Evolutionary conservation across 495 filamentous ascomycete genomes (phyloP).

Genomic region (Podospora comata): DNA sequence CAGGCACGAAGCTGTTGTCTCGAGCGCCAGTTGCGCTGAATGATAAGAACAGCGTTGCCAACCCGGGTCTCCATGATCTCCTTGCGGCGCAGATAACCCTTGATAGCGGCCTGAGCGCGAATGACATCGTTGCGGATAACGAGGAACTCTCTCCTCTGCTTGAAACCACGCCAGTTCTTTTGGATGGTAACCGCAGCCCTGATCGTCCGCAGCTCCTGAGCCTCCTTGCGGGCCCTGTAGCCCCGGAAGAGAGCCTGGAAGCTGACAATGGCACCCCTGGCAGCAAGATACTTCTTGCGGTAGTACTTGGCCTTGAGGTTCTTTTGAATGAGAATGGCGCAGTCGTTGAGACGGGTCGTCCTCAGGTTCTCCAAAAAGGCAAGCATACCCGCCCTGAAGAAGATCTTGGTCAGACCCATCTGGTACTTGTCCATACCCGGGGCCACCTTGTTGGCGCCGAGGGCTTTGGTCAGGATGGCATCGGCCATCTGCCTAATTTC

Average conservation of each 20-base stretch:
- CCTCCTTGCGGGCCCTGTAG: slow-evolving; percentile 68
- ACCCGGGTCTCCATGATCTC: slow-evolving; percentile 89
- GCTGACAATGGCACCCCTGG: slow-evolving; percentile 71
- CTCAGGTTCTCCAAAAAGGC: slow-evolving; percentile 94
- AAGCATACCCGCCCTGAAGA: slow-evolving; percentile 98
- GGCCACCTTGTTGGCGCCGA: slow-evolving; percentile 64
- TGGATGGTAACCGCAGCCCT: slow-evolving; percentile 93
- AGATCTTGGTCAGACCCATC: slow-evolving; percentile 94
- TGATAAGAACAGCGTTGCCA: slow-evolving; percentile 85
- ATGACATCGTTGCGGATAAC: slow-evolving; percentile 77
- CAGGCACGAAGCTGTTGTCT: slow-evolving; percentile 74
- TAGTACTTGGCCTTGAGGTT: slow-evolving; percentile 95
- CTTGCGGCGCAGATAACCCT: slow-evolving; percentile 83
- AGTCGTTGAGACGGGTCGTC: slow-evolving; percentile 84
- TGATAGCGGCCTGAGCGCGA: slow-evolving; percentile 79
- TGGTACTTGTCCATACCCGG: slow-evolving; percentile 94
- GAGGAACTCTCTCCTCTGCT: slow-evolving; percentile 75
- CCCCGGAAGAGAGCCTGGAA: slow-evolving; percentile 75
- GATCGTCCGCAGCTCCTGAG: slow-evolving; percentile 74
- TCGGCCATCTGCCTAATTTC: slow-evolving; percentile 93
- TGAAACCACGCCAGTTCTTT: slow-evolving; percentile 87
- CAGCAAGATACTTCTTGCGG: slow-evolving; percentile 85
- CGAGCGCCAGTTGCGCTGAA: slow-evolving; percentile 86
- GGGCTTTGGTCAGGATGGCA: slow-evolving; percentile 83
- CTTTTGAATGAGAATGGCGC: slow-evolving; percentile 98